A percentile compares a stretch with the other conserved stretches of the same genome.
phyloP scores from a whole-genome alignment of 2,329 filamentous ascomycete genomes.

The Lachnellula arida region DNA sequence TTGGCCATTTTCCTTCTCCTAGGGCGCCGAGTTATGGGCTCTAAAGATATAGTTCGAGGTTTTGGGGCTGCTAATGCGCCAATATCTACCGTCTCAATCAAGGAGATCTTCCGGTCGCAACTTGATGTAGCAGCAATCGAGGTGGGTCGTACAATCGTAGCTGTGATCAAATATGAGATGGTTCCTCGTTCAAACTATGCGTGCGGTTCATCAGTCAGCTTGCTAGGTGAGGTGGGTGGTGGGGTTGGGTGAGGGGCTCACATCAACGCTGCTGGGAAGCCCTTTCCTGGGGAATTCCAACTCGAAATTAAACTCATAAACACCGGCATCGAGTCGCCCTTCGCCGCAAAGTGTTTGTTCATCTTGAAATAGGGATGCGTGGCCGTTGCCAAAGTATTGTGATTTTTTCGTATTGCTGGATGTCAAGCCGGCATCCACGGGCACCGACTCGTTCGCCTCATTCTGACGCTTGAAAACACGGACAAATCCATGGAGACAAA shows the following conservation, averaged over 20 bases:
- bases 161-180: constrained; percentile 85
- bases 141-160: constrained; percentile 83
- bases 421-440: constrained; percentile 33
- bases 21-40: constrained; percentile 71
- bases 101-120: constrained; percentile 74
- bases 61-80: constrained; percentile 69
- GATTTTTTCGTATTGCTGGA: constrained; percentile 36
- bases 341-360: constrained; percentile 77
- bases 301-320: constrained; percentile 77
- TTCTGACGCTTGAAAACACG: constrained; percentile 69
- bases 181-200: constrained; percentile 87
- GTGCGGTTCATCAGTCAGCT: constrained; percentile 14
- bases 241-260: constrained; percentile 43
- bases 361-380: constrained; percentile 78
- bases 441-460: constrained; percentile 45
- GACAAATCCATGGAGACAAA: constrained; percentile 73
- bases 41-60: constrained; percentile 77
- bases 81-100: constrained; percentile 82
- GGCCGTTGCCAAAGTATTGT: constrained; percentile 69
- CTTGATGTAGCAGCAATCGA: constrained; percentile 75
- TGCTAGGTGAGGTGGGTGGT: background rate
- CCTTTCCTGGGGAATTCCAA: constrained; percentile 63
- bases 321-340: constrained; percentile 66
- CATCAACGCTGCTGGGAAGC: constrained; percentile 90
- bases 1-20: constrained; percentile 41